Percentiles rank a stretch among this genome's conserved stretches.
Conservation (phyloP, 805 yeast genomes). For the Torulaspora quercuum region DNA sequence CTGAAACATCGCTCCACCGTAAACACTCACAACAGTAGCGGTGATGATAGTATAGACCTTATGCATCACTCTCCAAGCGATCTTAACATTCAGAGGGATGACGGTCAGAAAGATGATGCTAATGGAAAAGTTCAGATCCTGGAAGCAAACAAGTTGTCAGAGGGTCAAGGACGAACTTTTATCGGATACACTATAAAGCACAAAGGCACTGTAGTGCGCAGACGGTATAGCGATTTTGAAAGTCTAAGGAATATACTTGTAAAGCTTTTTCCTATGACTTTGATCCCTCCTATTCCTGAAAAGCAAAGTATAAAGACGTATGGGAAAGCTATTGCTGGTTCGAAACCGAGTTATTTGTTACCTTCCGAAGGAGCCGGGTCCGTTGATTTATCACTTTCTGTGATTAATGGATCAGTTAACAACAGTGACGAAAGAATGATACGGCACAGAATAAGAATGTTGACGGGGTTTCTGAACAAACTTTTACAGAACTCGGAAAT, state of each 20-base stretch:
- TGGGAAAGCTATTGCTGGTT: slow-evolving; percentile 32
- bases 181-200: slow-evolving; percentile 75
- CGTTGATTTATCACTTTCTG: slow-evolving; percentile 32
- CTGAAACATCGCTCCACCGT: slow-evolving; percentile 6
- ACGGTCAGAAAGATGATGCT: slow-evolving; percentile 14
- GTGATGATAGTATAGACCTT: slow-evolving; percentile 22
- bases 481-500: slow-evolving; percentile 30
- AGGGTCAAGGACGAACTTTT: slow-evolving; percentile 35
- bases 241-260: slow-evolving; percentile 65
- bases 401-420: slow-evolving; percentile 31
- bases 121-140: slow-evolving; percentile 22
- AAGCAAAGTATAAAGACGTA: slow-evolving; percentile 48
- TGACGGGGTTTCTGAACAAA: slow-evolving; percentile 35
- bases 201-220: slow-evolving; percentile 51
- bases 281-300: slow-evolving; percentile 94
- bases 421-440: slow-evolving; percentile 35
- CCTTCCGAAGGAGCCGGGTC: slow-evolving; percentile 34
- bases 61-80: slow-evolving; percentile 21
- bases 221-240: slow-evolving; percentile 92
- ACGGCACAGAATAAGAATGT: slow-evolving; percentile 37
- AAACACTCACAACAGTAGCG: slow-evolving; percentile 17
- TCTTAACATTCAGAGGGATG: slow-evolving; percentile 16
- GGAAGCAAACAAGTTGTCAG: slow-evolving; percentile 34
- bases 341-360: slow-evolving; percentile 28
- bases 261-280: slow-evolving; percentile 71